Evolutionary conservation across 345 rosid genomes (phyloP), one percentile per base, ranked within the genome.

Genomic region (Aethionema arabicum): DNA sequence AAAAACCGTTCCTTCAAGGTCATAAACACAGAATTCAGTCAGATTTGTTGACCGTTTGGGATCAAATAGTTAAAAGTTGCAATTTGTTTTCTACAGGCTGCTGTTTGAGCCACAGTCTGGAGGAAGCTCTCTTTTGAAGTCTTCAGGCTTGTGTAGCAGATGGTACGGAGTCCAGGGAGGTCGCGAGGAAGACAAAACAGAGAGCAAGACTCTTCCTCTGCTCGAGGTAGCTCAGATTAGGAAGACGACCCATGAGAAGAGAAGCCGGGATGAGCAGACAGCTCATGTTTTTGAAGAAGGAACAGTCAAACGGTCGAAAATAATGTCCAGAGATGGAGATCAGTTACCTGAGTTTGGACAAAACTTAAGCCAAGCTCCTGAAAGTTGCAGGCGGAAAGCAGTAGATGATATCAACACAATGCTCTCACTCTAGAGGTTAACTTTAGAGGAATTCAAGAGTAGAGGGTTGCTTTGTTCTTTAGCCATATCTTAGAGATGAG

Each of bases 171-270:
- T 41, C 45, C 11, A 0, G 2, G 13, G 45, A 41, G 13, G n/a
- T 4, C 13, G 9, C 11, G 10, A 51, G 29, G 7, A 38, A 52
- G 57, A 58, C n/a, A 44, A 9, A 56, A 9, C 12, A 42, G 62
- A 52, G 67, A 65, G 60, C 67, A 59, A 72, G 62, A 72, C 76
- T 46, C 71, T 72, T 11, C 76, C 76, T 59, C 52, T 72, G n/a
- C 76, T 72, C 12, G 71, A 72, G 62, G 75, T 71, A 65, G 31
- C 55, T 11, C 47, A 71, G 70, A 65, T 51, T 30, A 51, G 32
- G 50, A 71, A 29, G 32, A 36, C 12, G 2, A 9, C 7, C 36
- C 11, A 21, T 15, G 75, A 58, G 57, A 72, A 59, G 52, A 65
- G 71, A 72, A 11, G 31, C 12, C 7, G 53, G 46, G 58, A 53